These are phyloP conservation scores for Xylariaceae sp. DNA, from an alignment of 2,329 filamentous ascomycete genomes.

Conservation along the genomic window DNA sequence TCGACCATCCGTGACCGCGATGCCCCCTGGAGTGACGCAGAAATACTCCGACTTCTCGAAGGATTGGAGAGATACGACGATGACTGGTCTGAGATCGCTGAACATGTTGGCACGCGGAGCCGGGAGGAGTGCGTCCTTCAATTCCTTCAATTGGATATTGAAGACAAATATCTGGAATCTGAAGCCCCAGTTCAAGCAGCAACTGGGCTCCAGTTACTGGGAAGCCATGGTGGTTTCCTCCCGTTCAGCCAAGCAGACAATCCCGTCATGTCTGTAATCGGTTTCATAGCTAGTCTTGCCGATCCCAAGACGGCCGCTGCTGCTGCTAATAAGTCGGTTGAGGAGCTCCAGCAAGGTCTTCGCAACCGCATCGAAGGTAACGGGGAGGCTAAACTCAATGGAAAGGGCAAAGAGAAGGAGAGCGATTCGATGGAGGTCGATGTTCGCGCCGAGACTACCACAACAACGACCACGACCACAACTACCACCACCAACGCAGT, in stretches of 20 bases:
- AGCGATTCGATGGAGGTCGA: slow-evolving; percentile 65
- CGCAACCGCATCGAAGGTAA: slow-evolving; percentile 70
- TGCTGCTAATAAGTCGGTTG: slow-evolving; percentile 82
- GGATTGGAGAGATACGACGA: slow-evolving; percentile 91
- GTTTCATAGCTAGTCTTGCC: slow-evolving; percentile 86
- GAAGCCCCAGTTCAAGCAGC: slow-evolving; percentile 56
- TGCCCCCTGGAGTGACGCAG: slow-evolving; percentile 85
- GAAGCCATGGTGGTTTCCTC: slow-evolving; percentile 72
- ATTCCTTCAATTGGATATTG: slow-evolving; percentile 93
- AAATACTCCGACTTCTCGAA: slow-evolving; percentile 85
- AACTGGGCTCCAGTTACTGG: slow-evolving; percentile 63
- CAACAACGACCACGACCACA: slow-evolving; percentile 44
- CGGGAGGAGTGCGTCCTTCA: slow-evolving; percentile 95
- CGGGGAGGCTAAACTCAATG: slow-evolving; percentile 46
- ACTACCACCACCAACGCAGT: slow-evolving; percentile 50
- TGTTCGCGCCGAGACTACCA: slow-evolving; percentile 48
- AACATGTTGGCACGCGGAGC: slow-evolving; percentile 87
- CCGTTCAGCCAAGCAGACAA: slow-evolving; percentile 94
- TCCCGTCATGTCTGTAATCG: slow-evolving; percentile 92
- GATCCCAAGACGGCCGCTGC: slow-evolving; percentile 89
- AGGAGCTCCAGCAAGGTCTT: slow-evolving; percentile 78
- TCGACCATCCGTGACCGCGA: slow-evolving; percentile 77
- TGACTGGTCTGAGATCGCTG: slow-evolving; percentile 90
- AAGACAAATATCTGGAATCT: slow-evolving; percentile 92
- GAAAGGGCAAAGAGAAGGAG: slow-evolving; percentile 59